Percentiles rank a stretch among this genome's conserved stretches.
These are phyloP conservation scores for Trichoderma virens DNA, from an alignment of 495 filamentous ascomycete species.

Conservation along the genomic window DNA sequence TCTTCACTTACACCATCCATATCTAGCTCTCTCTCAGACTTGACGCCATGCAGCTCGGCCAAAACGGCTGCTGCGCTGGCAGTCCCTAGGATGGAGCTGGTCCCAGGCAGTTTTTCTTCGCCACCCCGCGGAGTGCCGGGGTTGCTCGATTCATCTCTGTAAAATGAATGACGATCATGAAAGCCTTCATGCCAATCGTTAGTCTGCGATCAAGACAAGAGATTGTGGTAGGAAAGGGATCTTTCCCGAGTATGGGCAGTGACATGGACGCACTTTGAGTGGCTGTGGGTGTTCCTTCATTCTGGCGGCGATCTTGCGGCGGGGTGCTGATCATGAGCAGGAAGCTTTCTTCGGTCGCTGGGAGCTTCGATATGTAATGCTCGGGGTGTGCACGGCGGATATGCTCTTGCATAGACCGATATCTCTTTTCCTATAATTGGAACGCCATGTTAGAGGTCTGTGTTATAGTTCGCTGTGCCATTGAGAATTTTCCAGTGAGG, in stretches of 20 bases:
- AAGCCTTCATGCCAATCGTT: conserved; percentile 17
- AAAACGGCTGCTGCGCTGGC: conserved; percentile 80
- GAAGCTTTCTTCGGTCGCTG: conserved; percentile 98
- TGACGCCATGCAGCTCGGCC: conserved; percentile 74
- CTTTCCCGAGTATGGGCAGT: neutral
- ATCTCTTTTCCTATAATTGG: conserved; percentile 77
- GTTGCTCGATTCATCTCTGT: conserved; percentile 60
- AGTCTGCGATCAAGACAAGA: neutral
- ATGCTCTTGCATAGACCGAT: conserved; percentile 99
- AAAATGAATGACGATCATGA: conserved; percentile 38
- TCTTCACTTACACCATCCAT: conserved; percentile 62
- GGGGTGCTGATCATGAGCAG: conserved; percentile 87
- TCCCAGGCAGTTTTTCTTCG: conserved; percentile 40
- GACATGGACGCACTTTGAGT: neutral
- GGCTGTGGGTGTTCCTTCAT: conserved; percentile 8
- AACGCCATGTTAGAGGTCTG: neutral
- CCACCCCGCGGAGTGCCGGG: conserved; percentile 61
- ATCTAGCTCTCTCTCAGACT: conserved; percentile 74
- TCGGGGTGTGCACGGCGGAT: conserved; percentile 96
- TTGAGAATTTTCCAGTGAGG: neutral
- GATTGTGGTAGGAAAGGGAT: no score
- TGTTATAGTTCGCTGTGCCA: neutral
- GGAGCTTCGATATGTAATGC: conserved; percentile 97
- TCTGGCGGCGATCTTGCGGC: conserved; percentile 67
- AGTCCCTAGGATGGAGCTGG: conserved; percentile 49